Base-by-base conservation (phyloP, 768 basidiomycete genomes). In the Xerocomellus chrysenteron region DNA sequence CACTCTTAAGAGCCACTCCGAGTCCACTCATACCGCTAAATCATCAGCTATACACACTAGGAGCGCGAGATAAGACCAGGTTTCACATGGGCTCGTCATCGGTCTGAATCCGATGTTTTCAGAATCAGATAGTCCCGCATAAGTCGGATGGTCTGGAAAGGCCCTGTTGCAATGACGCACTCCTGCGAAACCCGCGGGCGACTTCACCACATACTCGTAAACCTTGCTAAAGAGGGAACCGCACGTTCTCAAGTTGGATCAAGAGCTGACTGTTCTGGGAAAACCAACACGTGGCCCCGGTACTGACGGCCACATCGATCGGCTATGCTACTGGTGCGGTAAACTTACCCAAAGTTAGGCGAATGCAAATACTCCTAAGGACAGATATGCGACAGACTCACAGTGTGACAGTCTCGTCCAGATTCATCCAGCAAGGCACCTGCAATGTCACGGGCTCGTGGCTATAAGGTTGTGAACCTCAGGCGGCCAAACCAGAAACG, bases 161-260 rank as follows among this genome's bases (percentile, higher is more conserved):
- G 36, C 59, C 59, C 61, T 60, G 63, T 51, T 19, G 42, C 33
- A 42, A 50, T 63, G 65, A 65, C 57, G 57, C 57, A 35, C 32
- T 16, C 55, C 50, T 62, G 64, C 54, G 50, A 70, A 64, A 54
- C 45, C 66, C 70, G 61, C 64, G 66, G 66, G 58, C 21, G 40
- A 52, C 32, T 46, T 47, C 51, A 24, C 42, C 59, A 45, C 52
- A 51, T 7, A 24, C 26, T 51, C 64, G 54, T 65, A 53, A 57
- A 50, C 26, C 3, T 53, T 58, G 37, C 54, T 43, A 55, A 66
- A 60, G 52, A 36, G 17, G 59, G 48, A 50, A 45, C 8, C 12
- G 30, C n/a, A 21, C 50, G 47, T 57, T 65, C 62, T 64, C 64
- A 64, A 57, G 65, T 43, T 46, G 42, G 33, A 26, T 40, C 3